Percentiles rank a stretch among this genome's conserved stretches.
phyloP scores from a whole-genome alignment of 2,329 filamentous ascomycete genomes.

The Paracoccidioides lutzii region DNA sequence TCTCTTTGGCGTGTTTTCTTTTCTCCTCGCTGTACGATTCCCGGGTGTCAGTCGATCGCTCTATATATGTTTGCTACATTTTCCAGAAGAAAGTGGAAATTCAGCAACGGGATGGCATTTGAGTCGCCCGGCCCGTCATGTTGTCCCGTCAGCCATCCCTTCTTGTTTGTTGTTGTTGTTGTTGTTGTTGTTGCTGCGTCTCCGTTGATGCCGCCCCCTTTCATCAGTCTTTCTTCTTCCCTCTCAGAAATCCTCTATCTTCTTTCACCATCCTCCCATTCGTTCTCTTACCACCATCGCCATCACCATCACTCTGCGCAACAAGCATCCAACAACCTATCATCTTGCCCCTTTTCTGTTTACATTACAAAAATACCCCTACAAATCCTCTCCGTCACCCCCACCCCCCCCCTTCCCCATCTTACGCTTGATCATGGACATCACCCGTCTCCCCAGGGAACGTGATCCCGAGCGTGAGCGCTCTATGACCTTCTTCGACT shows the following conservation, averaged over 20 bases:
- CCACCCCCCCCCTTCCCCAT: neutral
- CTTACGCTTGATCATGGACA: neutral
- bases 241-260: too few relatives aligned
- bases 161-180: too few relatives aligned
- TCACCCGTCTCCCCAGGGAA: neutral
- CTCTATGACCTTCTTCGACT: constrained; percentile 7
- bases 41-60: neutral
- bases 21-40: neutral
- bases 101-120: too few relatives aligned
- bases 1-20: neutral
- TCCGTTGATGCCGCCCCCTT: too few relatives aligned
- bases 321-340: neutral
- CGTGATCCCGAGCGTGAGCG: constrained; percentile 4
- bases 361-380: too few relatives aligned
- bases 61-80: neutral
- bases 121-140: too few relatives aligned
- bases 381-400: neutral
- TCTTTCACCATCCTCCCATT: neutral
- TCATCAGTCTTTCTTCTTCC: too few relatives aligned
- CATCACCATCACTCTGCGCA: neutral
- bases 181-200: too few relatives aligned
- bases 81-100: neutral
- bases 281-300: constrained; percentile 5
- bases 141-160: too few relatives aligned
- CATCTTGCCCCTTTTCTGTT: neutral